These are phyloP conservation scores for Solanum corneliomulleri DNA, from an alignment of 257 asterid species.

Conservation along the genomic window DNA sequence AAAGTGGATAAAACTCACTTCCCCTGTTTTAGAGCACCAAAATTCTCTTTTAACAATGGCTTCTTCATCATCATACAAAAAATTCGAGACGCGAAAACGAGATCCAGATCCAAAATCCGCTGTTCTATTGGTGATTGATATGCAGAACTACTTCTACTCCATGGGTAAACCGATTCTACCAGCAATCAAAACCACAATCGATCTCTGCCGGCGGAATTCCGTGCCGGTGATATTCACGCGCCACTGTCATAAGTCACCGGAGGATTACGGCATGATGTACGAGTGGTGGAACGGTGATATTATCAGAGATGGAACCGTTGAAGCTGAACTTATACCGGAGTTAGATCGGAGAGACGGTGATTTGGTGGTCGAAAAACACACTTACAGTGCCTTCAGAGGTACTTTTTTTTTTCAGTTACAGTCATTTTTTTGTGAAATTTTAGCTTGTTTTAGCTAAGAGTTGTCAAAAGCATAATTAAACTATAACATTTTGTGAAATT, in stretches of 20 bases:
- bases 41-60: not conserved
- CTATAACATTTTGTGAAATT: not conserved
- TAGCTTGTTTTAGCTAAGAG: no score
- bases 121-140: conserved; percentile 51
- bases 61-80: conserved; percentile 26
- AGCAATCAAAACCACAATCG: conserved; percentile 37
- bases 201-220: conserved; percentile 45
- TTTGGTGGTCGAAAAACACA: conserved; percentile 41
- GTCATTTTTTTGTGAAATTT: not conserved
- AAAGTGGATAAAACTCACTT: not conserved
- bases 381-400: conserved; percentile 67
- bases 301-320: conserved; percentile 51
- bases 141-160: conserved; percentile 49
- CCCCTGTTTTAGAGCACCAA: not conserved
- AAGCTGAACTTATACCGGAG: conserved; percentile 39
- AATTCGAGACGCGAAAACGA: conserved; percentile 39
- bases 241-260: conserved; percentile 55
- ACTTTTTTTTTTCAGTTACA: not conserved
- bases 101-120: conserved; percentile 40
- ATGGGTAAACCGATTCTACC: conserved; percentile 43
- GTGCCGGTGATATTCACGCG: conserved; percentile 68
- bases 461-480: no score
- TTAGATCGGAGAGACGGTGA: conserved; percentile 25
- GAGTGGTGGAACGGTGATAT: conserved; percentile 81
- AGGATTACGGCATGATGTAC: conserved; percentile 36